Conservation (phyloP, 1,284 basidiomycete species). For the Exsudoporus floridanus region DNA sequence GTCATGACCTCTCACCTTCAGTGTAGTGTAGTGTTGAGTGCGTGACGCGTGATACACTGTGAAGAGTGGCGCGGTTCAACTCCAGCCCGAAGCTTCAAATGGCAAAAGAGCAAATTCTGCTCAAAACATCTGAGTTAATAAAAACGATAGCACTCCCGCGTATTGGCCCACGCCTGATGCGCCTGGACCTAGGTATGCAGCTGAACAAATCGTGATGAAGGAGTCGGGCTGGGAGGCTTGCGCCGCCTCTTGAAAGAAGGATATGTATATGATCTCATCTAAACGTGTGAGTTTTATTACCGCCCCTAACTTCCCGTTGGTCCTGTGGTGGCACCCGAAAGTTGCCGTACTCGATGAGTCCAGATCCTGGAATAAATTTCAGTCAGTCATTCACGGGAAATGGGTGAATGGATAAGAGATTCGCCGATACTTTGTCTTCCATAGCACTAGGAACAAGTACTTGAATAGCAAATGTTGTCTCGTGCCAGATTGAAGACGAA, state of each 20-base stretch:
- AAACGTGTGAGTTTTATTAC: constrained; percentile 73
- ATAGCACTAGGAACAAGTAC: background rate
- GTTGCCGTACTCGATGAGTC: constrained; percentile 49
- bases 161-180: constrained; percentile 11
- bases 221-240: background rate
- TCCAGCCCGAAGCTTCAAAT: constrained; percentile 17
- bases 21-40: background rate
- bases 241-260: constrained; percentile 6
- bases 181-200: constrained; percentile 9
- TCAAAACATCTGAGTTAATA: constrained; percentile 20
- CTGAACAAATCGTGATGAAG: constrained; percentile 3
- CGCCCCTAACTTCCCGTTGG: constrained; percentile 63
- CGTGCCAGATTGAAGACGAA: constrained; percentile 4
- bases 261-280: constrained; percentile 38
- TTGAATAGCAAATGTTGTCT: background rate
- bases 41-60: background rate
- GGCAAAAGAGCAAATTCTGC: constrained; percentile 21
- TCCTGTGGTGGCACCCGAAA: constrained; percentile 70
- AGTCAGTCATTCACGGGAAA: constrained; percentile 10
- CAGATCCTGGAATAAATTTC: constrained; percentile 33
- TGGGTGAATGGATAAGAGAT: background rate
- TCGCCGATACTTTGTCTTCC: constrained; percentile 1
- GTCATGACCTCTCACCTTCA: constrained; percentile 14
- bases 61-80: background rate
- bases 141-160: background rate